These are phyloP conservation scores for Dioscorea cayenensis DNA, from an alignment of 116 monocot genomes.

Conservation along the genomic window DNA sequence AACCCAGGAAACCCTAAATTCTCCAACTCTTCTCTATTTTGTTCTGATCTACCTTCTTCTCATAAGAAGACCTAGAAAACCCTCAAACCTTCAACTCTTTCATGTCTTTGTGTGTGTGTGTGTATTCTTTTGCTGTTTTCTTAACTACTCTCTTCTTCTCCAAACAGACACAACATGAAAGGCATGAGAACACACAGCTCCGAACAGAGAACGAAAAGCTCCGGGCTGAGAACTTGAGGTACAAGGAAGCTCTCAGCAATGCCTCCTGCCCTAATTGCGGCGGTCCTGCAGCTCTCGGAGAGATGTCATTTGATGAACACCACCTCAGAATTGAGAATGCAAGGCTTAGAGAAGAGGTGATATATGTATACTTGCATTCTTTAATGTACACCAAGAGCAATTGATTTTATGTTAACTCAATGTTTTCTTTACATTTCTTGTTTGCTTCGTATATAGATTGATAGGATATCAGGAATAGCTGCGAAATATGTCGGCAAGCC, in stretches of 20 bases:
- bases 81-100: neutral
- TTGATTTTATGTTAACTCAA: neutral
- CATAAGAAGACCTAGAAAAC: too few relatives aligned
- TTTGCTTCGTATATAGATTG: conserved; percentile 51
- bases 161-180: conserved; percentile 76
- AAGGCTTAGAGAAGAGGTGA: conserved; percentile 72
- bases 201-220: conserved; percentile 80
- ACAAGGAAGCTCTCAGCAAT: conserved; percentile 81
- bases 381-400: neutral
- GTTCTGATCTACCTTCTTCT: too few relatives aligned
- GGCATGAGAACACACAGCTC: conserved; percentile 73
- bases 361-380: neutral
- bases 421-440: neutral
- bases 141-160: neutral
- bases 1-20: too few relatives aligned
- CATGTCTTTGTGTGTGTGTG: neutral
- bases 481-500: conserved; percentile 85
- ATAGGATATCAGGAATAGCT: conserved; percentile 78
- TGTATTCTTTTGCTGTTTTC: neutral
- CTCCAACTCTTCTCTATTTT: too few relatives aligned
- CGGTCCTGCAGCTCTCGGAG: conserved; percentile 78
- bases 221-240: conserved; percentile 76
- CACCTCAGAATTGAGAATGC: conserved; percentile 83
- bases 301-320: conserved; percentile 97
- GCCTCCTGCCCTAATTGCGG: conserved; percentile 94